phyloP scores from a whole-genome alignment of 768 basidiomycete species.

The Auriscalpium orientale region DNA sequence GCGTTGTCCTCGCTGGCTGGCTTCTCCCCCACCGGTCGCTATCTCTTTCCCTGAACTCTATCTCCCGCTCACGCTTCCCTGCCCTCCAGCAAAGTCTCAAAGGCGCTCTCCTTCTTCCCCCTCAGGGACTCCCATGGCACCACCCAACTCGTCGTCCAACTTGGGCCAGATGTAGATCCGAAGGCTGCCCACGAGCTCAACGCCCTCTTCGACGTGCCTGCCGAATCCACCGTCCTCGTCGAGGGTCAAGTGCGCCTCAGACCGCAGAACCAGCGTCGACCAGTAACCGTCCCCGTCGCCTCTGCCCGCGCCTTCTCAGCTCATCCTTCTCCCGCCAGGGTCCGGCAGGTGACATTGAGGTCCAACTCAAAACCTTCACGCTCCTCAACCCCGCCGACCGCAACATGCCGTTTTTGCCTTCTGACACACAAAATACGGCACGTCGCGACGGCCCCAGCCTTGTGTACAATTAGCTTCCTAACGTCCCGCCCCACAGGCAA shows the following conservation, averaged over 20 bases:
- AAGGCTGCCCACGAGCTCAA: conserved; percentile 19
- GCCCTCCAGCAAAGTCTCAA: conserved; percentile 52
- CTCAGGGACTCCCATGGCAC: conserved; percentile 73
- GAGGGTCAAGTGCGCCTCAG: conserved; percentile 64
- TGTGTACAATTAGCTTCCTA: background rate
- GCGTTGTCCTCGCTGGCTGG: conserved; percentile 75
- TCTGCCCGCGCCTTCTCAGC: background rate
- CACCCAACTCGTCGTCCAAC: conserved; percentile 69
- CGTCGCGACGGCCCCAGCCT: conserved; percentile 19
- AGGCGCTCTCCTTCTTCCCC: conserved; percentile 75
- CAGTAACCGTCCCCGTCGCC: conserved; percentile 28
- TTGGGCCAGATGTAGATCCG: conserved; percentile 13
- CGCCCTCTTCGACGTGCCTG: conserved; percentile 52
- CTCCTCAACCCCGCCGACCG: conserved; percentile 73
- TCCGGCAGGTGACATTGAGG: conserved; percentile 71
- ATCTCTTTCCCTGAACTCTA: conserved; percentile 1
- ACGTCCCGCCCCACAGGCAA: conserved; percentile 43
- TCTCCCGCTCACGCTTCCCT: conserved; percentile 22
- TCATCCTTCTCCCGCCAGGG: conserved; percentile 31
- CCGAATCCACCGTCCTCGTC: conserved; percentile 73
- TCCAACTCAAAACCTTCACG: conserved; percentile 60
- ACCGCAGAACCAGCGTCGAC: conserved; percentile 52
- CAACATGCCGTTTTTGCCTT: conserved; percentile 79
- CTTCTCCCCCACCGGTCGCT: conserved; percentile 75
- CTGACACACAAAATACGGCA: conserved; percentile 68